Evolutionary conservation across 2,329 filamentous ascomycete genomes (phyloP).

Genomic region (Pseudogymnoascus sp.): DNA sequence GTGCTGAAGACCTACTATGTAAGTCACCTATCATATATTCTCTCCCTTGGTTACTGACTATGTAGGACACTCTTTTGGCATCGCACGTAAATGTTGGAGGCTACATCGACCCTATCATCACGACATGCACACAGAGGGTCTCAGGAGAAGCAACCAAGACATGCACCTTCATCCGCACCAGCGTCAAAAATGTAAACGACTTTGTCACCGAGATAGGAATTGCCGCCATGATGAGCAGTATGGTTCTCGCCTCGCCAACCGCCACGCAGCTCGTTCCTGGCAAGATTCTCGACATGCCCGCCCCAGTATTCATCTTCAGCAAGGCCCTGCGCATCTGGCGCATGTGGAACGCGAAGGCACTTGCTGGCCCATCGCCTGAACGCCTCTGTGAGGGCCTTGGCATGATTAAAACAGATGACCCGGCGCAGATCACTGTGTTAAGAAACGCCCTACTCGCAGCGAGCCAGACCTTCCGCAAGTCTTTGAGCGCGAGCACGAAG

Average conservation of each 20-base stretch:
- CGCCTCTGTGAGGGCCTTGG: background rate
- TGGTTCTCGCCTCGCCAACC: background rate
- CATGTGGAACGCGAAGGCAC: background rate
- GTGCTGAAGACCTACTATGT: slow-evolving; percentile 9
- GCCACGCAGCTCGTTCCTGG: background rate
- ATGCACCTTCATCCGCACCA: background rate
- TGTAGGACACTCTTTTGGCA: background rate
- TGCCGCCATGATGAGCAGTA: background rate
- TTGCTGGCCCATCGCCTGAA: background rate
- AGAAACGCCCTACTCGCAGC: background rate
- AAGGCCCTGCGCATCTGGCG: slow-evolving; percentile 3
- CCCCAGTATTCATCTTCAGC: background rate
- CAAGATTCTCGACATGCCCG: background rate
- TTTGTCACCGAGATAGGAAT: background rate
- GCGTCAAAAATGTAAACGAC: background rate
- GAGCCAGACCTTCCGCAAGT: background rate
- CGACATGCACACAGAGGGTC: background rate
- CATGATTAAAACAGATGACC: background rate
- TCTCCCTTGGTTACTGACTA: background rate
- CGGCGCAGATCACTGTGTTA: background rate
- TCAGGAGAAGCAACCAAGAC: background rate
- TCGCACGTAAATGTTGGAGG: background rate
- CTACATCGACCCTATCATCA: background rate
- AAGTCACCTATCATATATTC: background rate
- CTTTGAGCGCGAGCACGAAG: background rate